phyloP scores from a whole-genome alignment of 1,139 yeast species.

The Suhomyces wounanorum region DNA sequence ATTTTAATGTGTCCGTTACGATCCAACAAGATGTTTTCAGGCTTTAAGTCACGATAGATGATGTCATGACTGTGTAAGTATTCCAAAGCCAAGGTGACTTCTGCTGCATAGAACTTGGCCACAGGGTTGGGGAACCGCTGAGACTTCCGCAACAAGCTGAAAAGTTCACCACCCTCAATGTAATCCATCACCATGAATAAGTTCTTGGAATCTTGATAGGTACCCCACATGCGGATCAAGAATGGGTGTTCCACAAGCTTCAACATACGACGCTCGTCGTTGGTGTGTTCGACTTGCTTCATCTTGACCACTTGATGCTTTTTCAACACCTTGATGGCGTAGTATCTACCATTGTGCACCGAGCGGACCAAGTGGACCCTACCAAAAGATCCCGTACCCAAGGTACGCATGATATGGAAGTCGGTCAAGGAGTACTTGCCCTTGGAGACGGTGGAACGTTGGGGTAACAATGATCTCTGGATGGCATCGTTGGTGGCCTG shows the following conservation, averaged over 20 bases:
- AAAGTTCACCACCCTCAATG: constrained; percentile 64
- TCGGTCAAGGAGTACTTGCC: constrained; percentile 59
- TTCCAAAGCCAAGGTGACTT: constrained; percentile 58
- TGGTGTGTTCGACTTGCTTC: constrained; percentile 66
- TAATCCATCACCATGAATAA: constrained; percentile 65
- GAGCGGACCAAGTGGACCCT: constrained; percentile 60
- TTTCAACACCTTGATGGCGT: constrained; percentile 60
- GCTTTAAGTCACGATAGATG: constrained; percentile 61
- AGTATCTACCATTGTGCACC: constrained; percentile 60
- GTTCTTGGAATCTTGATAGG: constrained; percentile 58
- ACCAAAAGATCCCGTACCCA: constrained; percentile 67
- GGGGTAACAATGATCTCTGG: constrained; percentile 26
- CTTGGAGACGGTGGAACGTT: constrained; percentile 38
- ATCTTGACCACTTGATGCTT: constrained; percentile 61
- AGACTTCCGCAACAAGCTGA: constrained; percentile 57
- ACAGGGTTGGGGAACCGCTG: constrained; percentile 64
- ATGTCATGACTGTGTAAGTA: constrained; percentile 59
- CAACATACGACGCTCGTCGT: constrained; percentile 60
- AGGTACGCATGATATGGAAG: constrained; percentile 54
- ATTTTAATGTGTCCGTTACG: constrained; percentile 61
- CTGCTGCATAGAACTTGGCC: constrained; percentile 65
- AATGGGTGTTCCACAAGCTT: constrained; percentile 61
- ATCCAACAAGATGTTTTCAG: constrained; percentile 59
- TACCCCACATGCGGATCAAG: constrained; percentile 66
- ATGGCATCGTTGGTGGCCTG: constrained; percentile 22